A percentile compares a stretch with the other conserved stretches of the same genome.
phyloP scores from a whole-genome alignment of 192 early-diverging fungal species.

The Cladochytrium replicatum region DNA sequence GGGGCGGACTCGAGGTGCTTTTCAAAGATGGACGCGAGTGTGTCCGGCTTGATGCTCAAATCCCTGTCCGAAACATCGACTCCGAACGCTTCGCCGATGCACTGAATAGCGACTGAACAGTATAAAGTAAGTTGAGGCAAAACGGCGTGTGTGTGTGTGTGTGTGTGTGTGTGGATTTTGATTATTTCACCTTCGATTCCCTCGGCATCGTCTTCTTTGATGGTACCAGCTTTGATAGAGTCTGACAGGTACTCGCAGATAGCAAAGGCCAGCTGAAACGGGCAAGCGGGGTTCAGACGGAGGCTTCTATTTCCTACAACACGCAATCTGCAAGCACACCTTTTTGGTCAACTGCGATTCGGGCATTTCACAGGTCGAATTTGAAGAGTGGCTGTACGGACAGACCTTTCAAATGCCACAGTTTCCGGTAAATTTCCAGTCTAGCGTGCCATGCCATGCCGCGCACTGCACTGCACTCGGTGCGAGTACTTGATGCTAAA shows the following conservation, averaged over 20 bases:
- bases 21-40: constrained; percentile 78
- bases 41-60: constrained; percentile 79
- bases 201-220: constrained; percentile 68
- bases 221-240: constrained; percentile 55
- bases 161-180: neutral
- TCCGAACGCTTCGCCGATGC: constrained; percentile 90
- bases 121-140: neutral
- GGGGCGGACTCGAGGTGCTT: constrained; percentile 80
- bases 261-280: constrained; percentile 65
- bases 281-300: too few species aligned
- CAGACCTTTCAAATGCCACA: too few species aligned
- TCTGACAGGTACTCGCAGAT: constrained; percentile 72
- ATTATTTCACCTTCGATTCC: constrained; percentile 59
- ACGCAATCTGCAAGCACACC: too few species aligned
- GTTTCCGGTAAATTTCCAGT: too few species aligned
- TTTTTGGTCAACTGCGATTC: too few species aligned
- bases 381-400: too few species aligned
- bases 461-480: too few species aligned
- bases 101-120: constrained; percentile 77
- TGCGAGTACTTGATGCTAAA: too few species aligned
- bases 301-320: too few species aligned
- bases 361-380: too few species aligned
- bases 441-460: too few species aligned
- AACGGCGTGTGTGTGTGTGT: neutral
- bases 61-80: constrained; percentile 63